Base-by-base conservation (phyloP, 2,329 filamentous ascomycete species). In the Alternaria rosae region DNA sequence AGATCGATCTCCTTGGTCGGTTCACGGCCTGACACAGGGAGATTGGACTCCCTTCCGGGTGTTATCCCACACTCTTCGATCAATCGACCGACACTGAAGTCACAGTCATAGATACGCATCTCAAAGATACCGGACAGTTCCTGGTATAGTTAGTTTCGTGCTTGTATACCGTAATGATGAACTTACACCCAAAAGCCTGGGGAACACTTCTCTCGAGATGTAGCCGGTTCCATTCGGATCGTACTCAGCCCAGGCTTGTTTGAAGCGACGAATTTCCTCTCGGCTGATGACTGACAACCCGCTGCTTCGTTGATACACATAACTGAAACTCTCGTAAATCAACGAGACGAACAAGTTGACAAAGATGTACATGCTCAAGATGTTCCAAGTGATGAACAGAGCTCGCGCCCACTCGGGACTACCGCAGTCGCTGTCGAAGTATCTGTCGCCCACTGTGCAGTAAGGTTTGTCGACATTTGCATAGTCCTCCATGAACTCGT, bases 351-450 rank as follows among this genome's bases (percentile, higher is more conserved):
- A 99, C 76, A 99, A 83, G 75, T 94, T 97, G 76, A 98, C 94
- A 75, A 99, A 99, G 74, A 99, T 97, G 82, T 99, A 99, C 95
- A 99, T 99, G 91, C 94, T 98, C 80, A 99, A 87, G 73, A 99
- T 94, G 83, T 99, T 99, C 95, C 95, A 99, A 5, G 91, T 88
- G 60, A 98, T 93, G 82, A 99, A 99, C 10, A 99, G 84, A 32
- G 89, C 88, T 54, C 93, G 87, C 8, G 95, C 93, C 93, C 95
- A 99, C 41, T 89, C 87, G 53, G 89, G 87, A 81, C 94, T 97
- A 61, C 95, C 95, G 75, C 95, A 99, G 80, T 99, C 96, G 72
- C 93, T 95, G 43, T 92, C 83, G 73, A 93, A 94, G 79, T 97
- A 97, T 41, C 86, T 85, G 1, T 82, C 74, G 35, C 86, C 86